phyloP scores from a whole-genome alignment of 805 yeast genomes.

The Candida silvatica region DNA sequence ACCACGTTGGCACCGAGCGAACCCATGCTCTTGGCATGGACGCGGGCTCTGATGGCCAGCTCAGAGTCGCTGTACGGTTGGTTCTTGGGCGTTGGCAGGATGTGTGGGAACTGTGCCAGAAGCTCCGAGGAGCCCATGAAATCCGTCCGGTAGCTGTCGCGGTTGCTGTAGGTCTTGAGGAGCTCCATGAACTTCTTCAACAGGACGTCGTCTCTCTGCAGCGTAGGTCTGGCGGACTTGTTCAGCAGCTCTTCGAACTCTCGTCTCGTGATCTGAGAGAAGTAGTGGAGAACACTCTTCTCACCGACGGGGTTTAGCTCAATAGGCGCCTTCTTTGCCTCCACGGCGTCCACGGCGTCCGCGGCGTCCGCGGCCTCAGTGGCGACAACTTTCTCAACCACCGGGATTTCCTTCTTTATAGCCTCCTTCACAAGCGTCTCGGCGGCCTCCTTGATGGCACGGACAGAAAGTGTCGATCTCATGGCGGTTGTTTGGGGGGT shows the following conservation, averaged over 20 bases:
- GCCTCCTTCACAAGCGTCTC: no score
- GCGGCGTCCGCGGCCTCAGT: not conserved
- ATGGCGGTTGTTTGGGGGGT: no score
- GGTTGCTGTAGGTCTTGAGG: conserved; percentile 17
- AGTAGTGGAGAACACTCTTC: no score
- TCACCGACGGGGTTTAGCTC: no score
- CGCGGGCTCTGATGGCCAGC: conserved; percentile 62
- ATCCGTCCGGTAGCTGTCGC: conserved; percentile 15
- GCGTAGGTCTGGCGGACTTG: conserved; percentile 19
- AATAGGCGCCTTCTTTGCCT: not conserved
- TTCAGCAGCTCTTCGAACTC: conserved; percentile 20
- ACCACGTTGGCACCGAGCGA: conserved; percentile 56
- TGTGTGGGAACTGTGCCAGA: conserved; percentile 43
- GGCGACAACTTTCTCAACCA: not conserved
- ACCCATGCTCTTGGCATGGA: conserved; percentile 47
- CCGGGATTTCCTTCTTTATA: no score
- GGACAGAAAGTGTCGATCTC: no score
- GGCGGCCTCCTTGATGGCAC: no score
- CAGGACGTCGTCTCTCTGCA: conserved; percentile 21
- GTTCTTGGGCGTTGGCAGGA: conserved; percentile 49
- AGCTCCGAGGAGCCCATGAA: conserved; percentile 17
- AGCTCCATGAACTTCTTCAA: conserved; percentile 19
- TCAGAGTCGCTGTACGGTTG: conserved; percentile 75
- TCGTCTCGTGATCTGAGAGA: no score
- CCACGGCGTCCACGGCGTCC: not conserved